phyloP scores from a whole-genome alignment of 768 basidiomycete species.

The Daedaleopsis nitida region DNA sequence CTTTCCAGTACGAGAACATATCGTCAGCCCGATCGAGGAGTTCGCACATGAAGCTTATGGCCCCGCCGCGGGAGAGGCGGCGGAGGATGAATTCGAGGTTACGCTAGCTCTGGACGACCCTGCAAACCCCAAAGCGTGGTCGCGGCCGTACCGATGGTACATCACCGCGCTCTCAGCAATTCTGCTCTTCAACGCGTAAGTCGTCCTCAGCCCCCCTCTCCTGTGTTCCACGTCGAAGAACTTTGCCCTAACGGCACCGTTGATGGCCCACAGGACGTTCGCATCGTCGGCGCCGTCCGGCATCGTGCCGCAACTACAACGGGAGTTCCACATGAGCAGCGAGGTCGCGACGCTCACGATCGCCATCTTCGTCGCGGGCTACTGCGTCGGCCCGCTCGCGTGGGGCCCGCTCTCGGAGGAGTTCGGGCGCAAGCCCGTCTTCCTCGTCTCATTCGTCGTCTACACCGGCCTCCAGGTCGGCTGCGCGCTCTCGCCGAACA shows the following conservation, averaged over 20 bases:
- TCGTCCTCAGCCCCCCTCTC: conserved; percentile 17
- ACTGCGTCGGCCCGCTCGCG: conserved; percentile 60
- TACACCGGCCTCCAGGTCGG: conserved; percentile 69
- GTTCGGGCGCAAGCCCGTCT: conserved; percentile 25
- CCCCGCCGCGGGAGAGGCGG: conserved; percentile 26
- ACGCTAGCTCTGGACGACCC: conserved; percentile 25
- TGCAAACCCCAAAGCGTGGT: conserved; percentile 27
- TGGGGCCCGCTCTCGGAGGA: conserved; percentile 60
- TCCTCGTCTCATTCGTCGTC: conserved; percentile 44
- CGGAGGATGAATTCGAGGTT: conserved; percentile 28
- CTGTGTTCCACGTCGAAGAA: conserved; percentile 41
- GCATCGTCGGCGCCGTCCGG: conserved; percentile 62
- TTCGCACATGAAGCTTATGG: conserved; percentile 29
- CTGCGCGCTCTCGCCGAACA: conserved; percentile 62
- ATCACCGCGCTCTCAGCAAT: conserved; percentile 28
- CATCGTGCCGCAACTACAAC: conserved; percentile 44
- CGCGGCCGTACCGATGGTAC: conserved; percentile 27
- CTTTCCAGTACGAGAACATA: too few species aligned
- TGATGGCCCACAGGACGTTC: conserved; percentile 52
- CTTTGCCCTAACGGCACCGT: background rate
- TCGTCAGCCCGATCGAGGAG: background rate
- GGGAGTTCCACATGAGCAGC: conserved; percentile 49
- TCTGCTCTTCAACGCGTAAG: conserved; percentile 37
- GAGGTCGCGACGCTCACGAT: conserved; percentile 58
- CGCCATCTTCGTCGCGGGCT: conserved; percentile 68